These are phyloP conservation scores for Xylaria cubensis DNA, from an alignment of 495 filamentous ascomycete genomes.

Conservation along the genomic window DNA sequence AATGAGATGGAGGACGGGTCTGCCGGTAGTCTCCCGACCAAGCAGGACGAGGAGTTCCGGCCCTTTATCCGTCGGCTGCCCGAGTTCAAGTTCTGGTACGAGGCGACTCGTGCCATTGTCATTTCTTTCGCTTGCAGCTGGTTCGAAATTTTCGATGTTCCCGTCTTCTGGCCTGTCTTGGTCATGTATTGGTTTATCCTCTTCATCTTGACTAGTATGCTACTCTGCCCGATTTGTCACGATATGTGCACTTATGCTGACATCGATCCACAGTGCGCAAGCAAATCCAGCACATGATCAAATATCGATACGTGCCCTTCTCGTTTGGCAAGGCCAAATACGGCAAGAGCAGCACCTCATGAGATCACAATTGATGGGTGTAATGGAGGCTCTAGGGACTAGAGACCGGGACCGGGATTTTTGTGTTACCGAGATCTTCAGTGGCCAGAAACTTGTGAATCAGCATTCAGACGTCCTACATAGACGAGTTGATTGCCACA, in stretches of 20 bases:
- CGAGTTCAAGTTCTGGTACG: slow-evolving; percentile 99
- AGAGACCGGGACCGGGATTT: background rate
- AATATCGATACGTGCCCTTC: slow-evolving; percentile 98
- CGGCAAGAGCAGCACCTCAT: slow-evolving; percentile 59
- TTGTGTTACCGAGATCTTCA: slow-evolving; percentile 7
- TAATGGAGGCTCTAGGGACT: background rate
- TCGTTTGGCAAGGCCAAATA: slow-evolving; percentile 90
- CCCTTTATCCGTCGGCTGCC: slow-evolving; percentile 95
- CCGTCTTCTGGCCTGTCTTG: slow-evolving; percentile 98
- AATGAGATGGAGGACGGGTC: slow-evolving; percentile 95
- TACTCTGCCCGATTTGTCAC: background rate
- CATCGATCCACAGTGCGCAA: slow-evolving; percentile 73
- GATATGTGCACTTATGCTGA: slow-evolving; percentile 34
- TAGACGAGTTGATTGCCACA: background rate
- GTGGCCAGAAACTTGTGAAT: background rate
- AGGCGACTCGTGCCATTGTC: slow-evolving; percentile 83
- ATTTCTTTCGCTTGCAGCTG: slow-evolving; percentile 89
- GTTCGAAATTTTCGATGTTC: slow-evolving; percentile 93
- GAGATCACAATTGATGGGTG: slow-evolving; percentile 11
- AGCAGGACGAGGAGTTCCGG: slow-evolving; percentile 94
- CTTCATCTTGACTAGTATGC: slow-evolving; percentile 91
- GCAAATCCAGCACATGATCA: slow-evolving; percentile 99
- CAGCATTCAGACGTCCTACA: background rate
- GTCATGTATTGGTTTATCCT: slow-evolving; percentile 98
- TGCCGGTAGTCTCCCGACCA: slow-evolving; percentile 80